Conservation (phyloP, 805 yeast species). For the Nematodospora valgi region DNA sequence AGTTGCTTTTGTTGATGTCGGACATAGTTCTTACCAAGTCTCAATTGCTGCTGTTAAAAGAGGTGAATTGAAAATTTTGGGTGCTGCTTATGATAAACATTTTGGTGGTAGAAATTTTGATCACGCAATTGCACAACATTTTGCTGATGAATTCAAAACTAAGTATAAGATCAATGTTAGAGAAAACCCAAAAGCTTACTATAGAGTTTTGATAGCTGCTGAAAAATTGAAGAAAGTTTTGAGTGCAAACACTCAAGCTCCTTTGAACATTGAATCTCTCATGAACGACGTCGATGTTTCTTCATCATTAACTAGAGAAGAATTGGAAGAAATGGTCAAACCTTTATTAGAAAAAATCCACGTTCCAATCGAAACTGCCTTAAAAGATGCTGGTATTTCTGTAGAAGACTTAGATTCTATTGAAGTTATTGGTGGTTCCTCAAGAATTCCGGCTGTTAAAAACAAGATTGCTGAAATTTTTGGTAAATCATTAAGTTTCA, state of each 20-base stretch:
- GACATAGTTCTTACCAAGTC: slow-evolving; percentile 93
- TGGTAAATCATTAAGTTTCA: slow-evolving; percentile 83
- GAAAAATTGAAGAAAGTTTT: slow-evolving; percentile 94
- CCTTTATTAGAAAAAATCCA: slow-evolving; percentile 77
- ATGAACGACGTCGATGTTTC: slow-evolving; percentile 97
- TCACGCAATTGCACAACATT: slow-evolving; percentile 88
- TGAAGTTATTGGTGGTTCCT: slow-evolving; percentile 97
- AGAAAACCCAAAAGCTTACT: slow-evolving; percentile 90
- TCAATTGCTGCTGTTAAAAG: slow-evolving; percentile 86
- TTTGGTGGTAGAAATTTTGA: slow-evolving; percentile 99
- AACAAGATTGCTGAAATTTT: slow-evolving; percentile 74
- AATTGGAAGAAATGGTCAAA: slow-evolving; percentile 82
- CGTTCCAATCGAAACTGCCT: slow-evolving; percentile 77
- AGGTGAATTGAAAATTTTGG: slow-evolving; percentile 92
- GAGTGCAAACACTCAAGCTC: slow-evolving; percentile 93
- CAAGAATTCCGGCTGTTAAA: slow-evolving; percentile 95
- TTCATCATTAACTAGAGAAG: slow-evolving; percentile 83
- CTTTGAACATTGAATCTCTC: slow-evolving; percentile 91
- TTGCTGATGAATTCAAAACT: slow-evolving; percentile 85
- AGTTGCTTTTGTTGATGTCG: slow-evolving; percentile 93
- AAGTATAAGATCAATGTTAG: slow-evolving; percentile 93
- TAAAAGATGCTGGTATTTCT: slow-evolving; percentile 71
- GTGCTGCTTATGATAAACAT: slow-evolving; percentile 90
- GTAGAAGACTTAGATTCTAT: slow-evolving; percentile 79
- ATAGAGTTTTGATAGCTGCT: slow-evolving; percentile 86